Base-by-base conservation (phyloP, 208 protist genomes). In the Crithidia expoeki region DNA sequence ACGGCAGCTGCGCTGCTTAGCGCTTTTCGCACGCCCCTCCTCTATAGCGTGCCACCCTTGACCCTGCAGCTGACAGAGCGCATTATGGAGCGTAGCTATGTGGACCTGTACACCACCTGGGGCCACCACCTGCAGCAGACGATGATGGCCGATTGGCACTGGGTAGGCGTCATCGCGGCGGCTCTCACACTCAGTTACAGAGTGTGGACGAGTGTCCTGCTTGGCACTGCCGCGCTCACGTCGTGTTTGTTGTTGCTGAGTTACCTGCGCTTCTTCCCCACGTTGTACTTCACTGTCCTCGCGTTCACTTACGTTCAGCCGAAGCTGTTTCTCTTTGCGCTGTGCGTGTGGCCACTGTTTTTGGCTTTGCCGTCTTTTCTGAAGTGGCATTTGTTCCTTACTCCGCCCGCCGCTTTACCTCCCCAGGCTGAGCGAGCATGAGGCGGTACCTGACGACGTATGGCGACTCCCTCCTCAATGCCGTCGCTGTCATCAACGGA, bases 231-330 rank as follows among this genome's bases (percentile, higher is more conserved):
- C 12, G 72, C 68, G 27, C 72, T 90, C 3, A 58, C 74, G 65
- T 69, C 79, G 32, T 79, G 57, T 42, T 47, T 86, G 50, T 62
- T 75, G 62, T 49, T 90, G 65, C 63, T 85, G 14, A 81, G 76
- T 51, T 84, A 90, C 67, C 47, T 79, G 30, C 81, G 81, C 27
- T 90, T 83, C 73, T 90, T 85, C 49, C 84, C 84, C 0, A 57
- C 69, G 2, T 34, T 83, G 49, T 86, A 83, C 71, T 85, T 86
- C 46, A 74, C 75, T 16, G 71, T 86, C 19, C 70, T 79, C 34
- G 74, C 79, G 38, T 85, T 76, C 34, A 67, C 68, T 17, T 33
- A 81, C 60, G 77, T 86, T 0, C 56, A 85, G 42, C 78, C 84
- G 19, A 62, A 76, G 25, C 62, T 90, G n/a, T 55, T 86, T 11